Evolutionary conservation across 345 rosid species (phyloP).

Genomic region (Moringa oleifera): DNA sequence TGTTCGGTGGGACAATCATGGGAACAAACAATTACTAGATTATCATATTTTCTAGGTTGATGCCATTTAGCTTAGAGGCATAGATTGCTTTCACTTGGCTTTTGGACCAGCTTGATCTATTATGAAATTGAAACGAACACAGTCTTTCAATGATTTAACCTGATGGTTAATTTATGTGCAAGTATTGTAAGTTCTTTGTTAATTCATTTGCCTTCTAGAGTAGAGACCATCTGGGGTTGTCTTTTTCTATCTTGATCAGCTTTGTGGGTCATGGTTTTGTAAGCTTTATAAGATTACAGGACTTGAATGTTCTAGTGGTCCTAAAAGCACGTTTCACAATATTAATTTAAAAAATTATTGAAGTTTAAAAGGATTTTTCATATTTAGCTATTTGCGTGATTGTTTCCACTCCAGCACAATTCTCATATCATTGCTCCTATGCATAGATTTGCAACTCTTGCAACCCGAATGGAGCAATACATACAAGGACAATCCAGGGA

Average conservation of each 20-base stretch:
- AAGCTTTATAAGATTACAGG: neutral
- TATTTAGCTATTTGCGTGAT: neutral
- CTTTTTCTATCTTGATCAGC: too few relatives aligned
- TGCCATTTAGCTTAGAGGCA: too few relatives aligned
- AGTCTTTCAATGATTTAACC: neutral
- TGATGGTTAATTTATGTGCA: neutral
- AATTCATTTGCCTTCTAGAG: too few relatives aligned
- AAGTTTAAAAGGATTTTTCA: neutral
- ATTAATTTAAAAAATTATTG: neutral
- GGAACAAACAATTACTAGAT: neutral
- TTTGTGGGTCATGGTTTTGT: too few relatives aligned
- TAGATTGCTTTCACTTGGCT: too few relatives aligned
- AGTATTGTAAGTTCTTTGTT: neutral
- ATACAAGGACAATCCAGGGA: constrained; percentile 97
- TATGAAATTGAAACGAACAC: too few relatives aligned
- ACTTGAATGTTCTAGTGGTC: neutral
- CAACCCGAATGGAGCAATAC: constrained; percentile 99
- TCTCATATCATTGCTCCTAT: constrained; percentile 13
- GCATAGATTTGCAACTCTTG: constrained; percentile 88
- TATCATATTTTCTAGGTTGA: neutral
- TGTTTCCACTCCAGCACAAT: neutral
- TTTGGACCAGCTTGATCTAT: too few relatives aligned
- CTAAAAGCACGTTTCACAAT: neutral
- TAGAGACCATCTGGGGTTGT: too few relatives aligned
- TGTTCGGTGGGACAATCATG: neutral